A percentile compares a stretch with the other conserved stretches of the same genome.
Conservation (phyloP, 2,329 filamentous ascomycete species). For the Fusarium musae region DNA sequence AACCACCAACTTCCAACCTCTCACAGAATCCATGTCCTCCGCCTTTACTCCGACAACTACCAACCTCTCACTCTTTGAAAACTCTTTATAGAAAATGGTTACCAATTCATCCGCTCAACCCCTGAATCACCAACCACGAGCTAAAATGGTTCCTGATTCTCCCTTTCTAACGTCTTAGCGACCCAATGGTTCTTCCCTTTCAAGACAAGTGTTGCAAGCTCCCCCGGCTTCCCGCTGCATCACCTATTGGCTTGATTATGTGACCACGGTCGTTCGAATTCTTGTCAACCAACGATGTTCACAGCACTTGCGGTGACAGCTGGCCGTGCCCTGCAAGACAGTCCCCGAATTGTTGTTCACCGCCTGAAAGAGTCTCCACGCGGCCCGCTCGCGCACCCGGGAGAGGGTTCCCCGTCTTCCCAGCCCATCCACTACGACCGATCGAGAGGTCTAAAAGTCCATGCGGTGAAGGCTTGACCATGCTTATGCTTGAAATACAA, state of each 20-base stretch:
- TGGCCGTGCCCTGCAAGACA: slow-evolving; percentile 36
- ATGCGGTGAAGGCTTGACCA: slow-evolving; percentile 35
- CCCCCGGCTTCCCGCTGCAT: slow-evolving; percentile 37
- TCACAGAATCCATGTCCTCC: no score
- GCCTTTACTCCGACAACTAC: neutral
- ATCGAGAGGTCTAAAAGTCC: slow-evolving; percentile 13
- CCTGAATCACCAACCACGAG: slow-evolving; percentile 28
- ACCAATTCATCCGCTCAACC: slow-evolving; percentile 1
- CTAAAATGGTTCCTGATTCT: slow-evolving; percentile 37
- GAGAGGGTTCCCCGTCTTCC: slow-evolving; percentile 28
- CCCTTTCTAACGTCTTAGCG: slow-evolving; percentile 24
- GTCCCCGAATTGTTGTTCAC: slow-evolving; percentile 37
- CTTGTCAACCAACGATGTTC: slow-evolving; percentile 33
- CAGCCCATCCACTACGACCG: slow-evolving; percentile 28
- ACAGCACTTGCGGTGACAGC: slow-evolving; percentile 46
- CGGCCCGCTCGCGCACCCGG: slow-evolving; percentile 42
- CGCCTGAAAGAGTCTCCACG: slow-evolving; percentile 43
- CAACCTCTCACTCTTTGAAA: slow-evolving; percentile 22
- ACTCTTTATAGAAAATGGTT: neutral
- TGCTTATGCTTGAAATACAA: slow-evolving; percentile 38
- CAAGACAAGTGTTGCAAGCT: slow-evolving; percentile 37
- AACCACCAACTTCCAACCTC: no score
- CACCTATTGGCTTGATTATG: slow-evolving; percentile 42
- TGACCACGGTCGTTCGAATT: slow-evolving; percentile 16
- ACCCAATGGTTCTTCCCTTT: slow-evolving; percentile 38